Percentiles rank a stretch among this genome's conserved stretches.
Evolutionary conservation across 2,329 filamentous ascomycete species (phyloP).

Genomic region (Exophiala viscosa): DNA sequence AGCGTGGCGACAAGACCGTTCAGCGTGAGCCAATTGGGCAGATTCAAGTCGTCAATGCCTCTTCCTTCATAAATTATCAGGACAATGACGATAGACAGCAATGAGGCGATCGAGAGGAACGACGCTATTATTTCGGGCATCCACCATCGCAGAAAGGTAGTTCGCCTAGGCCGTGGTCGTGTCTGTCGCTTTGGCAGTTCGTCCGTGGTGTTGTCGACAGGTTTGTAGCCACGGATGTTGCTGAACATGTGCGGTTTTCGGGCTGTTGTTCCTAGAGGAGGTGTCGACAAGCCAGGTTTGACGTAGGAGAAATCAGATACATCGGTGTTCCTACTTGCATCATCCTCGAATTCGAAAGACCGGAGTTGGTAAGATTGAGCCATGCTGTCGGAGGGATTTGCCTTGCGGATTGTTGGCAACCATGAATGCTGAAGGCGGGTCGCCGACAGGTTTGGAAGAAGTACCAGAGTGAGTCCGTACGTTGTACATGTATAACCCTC

Average conservation of each 20-base stretch:
- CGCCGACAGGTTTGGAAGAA: too few species aligned
- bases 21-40: constrained; percentile 6
- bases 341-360: background rate
- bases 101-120: background rate
- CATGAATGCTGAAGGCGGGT: too few species aligned
- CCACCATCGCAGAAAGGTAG: background rate
- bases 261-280: background rate
- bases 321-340: background rate
- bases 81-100: background rate
- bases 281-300: background rate
- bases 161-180: background rate
- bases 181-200: background rate
- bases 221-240: background rate
- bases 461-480: too few species aligned
- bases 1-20: constrained; percentile 16
- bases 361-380: too few species aligned
- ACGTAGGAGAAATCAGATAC: background rate
- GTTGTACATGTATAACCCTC: too few species aligned
- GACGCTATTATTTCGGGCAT: background rate
- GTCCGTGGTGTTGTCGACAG: background rate
- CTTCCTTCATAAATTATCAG: background rate
- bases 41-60: constrained; percentile 5
- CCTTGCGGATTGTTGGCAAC: too few species aligned
- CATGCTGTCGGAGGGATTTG: too few species aligned
- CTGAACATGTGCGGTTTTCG: background rate